Evolutionary conservation across 2,329 filamentous ascomycete genomes (phyloP).

Genomic region (Ascomycota sp.): DNA sequence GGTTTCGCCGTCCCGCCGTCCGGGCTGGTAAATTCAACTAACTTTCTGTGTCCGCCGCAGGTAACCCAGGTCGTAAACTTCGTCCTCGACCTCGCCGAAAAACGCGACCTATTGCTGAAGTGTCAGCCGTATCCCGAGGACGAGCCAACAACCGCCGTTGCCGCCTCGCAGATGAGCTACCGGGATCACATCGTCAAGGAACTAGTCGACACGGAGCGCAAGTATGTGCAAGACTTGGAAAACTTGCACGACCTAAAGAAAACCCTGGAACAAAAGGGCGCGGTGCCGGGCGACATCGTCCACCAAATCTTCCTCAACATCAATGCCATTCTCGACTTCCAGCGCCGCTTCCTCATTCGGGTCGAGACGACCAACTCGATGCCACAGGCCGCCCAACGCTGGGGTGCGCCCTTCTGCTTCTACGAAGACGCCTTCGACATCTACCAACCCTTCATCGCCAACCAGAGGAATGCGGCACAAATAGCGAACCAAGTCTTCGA

Average conservation of each 20-base stretch:
- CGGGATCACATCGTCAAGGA: conserved; percentile 81
- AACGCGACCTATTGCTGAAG: conserved; percentile 52
- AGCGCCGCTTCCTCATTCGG: conserved; percentile 82
- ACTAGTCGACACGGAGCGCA: conserved; percentile 83
- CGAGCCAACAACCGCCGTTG: conserved; percentile 19
- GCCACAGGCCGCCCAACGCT: conserved; percentile 58
- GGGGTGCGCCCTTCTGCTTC: conserved; percentile 76
- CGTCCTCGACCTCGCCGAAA: conserved; percentile 70
- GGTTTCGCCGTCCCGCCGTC: conserved; percentile 3
- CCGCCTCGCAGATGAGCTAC: conserved; percentile 49
- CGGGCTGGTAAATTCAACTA: not conserved
- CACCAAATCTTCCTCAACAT: conserved; percentile 95
- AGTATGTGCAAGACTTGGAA: conserved; percentile 93
- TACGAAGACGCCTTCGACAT: conserved; percentile 80
- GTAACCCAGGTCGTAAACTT: conserved; percentile 83
- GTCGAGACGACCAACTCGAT: conserved; percentile 89
- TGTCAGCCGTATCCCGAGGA: conserved; percentile 36
- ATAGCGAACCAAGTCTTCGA: conserved; percentile 73
- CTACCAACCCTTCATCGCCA: conserved; percentile 93
- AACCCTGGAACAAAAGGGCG: conserved; percentile 67
- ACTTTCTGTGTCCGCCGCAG: conserved; percentile 5
- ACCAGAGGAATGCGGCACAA: conserved; percentile 76
- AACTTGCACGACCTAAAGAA: conserved; percentile 86
- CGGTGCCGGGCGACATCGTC: conserved; percentile 72
- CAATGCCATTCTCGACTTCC: conserved; percentile 85